These are phyloP conservation scores for Apophysomyces trapeziformis DNA, from an alignment of 371 early-diverging fungal species.

Conservation along the genomic window DNA sequence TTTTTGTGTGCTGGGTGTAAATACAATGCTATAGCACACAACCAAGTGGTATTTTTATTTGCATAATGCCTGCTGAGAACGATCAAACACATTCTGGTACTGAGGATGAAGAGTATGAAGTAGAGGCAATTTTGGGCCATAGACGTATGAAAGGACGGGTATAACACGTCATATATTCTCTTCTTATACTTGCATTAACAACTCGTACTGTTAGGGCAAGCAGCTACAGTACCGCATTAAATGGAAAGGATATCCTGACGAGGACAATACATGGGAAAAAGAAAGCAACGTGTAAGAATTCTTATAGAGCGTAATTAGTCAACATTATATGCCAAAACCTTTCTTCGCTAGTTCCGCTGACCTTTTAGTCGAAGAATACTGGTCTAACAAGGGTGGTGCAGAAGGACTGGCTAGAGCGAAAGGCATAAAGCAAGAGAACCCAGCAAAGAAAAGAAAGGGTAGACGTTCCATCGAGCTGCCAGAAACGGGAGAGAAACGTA, in stretches of 20 bases:
- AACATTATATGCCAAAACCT: too few relatives aligned
- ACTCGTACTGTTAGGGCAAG: background rate
- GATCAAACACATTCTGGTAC: background rate
- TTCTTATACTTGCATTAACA: background rate
- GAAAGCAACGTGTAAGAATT: conserved; percentile 16
- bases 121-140: conserved; percentile 17
- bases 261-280: conserved; percentile 24
- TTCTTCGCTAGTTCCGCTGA: conserved; percentile 3
- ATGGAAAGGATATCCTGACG: conserved; percentile 22
- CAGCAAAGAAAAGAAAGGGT: too few relatives aligned
- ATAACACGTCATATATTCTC: background rate
- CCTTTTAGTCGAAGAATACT: background rate
- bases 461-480: too few relatives aligned
- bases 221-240: conserved; percentile 19
- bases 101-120: conserved; percentile 23
- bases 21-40: too few relatives aligned
- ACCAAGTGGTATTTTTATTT: too few relatives aligned
- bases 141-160: conserved; percentile 5
- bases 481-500: too few relatives aligned
- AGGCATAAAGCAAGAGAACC: background rate
- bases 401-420: background rate
- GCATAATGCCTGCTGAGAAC: background rate
- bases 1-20: too few relatives aligned
- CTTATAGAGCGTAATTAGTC: background rate
- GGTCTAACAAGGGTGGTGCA: conserved; percentile 1